These are phyloP conservation scores for Plectosphaerella plurivora DNA, from an alignment of 2,329 filamentous ascomycete genomes.

Conservation along the genomic window DNA sequence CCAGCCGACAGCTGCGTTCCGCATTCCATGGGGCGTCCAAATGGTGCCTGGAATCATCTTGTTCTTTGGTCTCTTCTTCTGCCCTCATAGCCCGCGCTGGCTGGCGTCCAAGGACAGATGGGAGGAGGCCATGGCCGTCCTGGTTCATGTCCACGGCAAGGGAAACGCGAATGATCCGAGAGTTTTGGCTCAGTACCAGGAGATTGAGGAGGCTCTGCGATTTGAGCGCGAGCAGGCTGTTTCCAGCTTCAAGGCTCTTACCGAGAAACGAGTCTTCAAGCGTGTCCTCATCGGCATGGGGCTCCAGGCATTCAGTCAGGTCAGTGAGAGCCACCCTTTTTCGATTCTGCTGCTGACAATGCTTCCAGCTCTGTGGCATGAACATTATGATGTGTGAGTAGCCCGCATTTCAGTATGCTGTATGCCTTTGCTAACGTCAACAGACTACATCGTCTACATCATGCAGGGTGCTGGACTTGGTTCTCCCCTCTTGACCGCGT, in stretches of 20 bases:
- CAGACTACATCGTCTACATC: constrained; percentile 55
- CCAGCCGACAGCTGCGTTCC: constrained; percentile 50
- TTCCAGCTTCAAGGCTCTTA: constrained; percentile 44
- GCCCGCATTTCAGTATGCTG: background rate
- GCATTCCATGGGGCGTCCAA: constrained; percentile 59
- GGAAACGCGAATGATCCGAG: constrained; percentile 53
- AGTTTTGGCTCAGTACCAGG: constrained; percentile 59
- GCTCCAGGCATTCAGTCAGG: constrained; percentile 56
- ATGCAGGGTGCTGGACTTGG: constrained; percentile 54
- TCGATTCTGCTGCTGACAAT: background rate
- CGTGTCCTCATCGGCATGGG: constrained; percentile 54
- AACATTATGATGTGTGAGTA: background rate
- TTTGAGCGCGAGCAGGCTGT: constrained; percentile 49
- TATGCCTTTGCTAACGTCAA: background rate
- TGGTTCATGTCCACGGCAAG: constrained; percentile 54
- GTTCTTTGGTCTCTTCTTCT: constrained; percentile 53
- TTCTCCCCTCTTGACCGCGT: constrained; percentile 53
- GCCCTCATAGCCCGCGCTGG: constrained; percentile 65
- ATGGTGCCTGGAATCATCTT: constrained; percentile 50
- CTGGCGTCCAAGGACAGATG: constrained; percentile 63
- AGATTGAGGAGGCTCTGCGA: constrained; percentile 50
- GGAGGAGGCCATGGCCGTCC: constrained; percentile 56
- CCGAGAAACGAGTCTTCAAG: constrained; percentile 47
- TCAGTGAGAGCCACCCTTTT: constrained; percentile 32
- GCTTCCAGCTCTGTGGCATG: constrained; percentile 12